These are phyloP conservation scores for Graphilbum fragrans DNA, from an alignment of 2,329 filamentous ascomycete species.

Conservation along the genomic window DNA sequence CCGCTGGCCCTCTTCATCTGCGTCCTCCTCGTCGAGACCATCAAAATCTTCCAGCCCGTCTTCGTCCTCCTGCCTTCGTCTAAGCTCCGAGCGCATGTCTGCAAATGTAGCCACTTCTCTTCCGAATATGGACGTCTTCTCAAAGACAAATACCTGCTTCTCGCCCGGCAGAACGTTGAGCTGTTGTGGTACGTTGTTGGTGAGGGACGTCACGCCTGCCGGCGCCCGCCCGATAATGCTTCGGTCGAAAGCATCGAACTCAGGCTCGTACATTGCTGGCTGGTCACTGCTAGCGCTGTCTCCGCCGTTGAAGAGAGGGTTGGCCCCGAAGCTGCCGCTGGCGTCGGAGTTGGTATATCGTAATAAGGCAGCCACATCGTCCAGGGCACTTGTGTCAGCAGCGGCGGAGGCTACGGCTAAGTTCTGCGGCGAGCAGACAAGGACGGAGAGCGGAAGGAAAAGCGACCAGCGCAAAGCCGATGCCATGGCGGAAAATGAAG, in stretches of 20 bases:
- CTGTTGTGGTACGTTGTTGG: slow-evolving; percentile 51
- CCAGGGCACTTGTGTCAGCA: neutral
- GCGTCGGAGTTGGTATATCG: too few relatives aligned
- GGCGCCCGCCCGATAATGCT: slow-evolving; percentile 51
- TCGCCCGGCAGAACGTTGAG: slow-evolving; percentile 51
- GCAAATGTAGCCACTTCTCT: slow-evolving; percentile 14
- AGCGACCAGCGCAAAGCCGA: slow-evolving; percentile 52
- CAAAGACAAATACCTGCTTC: slow-evolving; percentile 53
- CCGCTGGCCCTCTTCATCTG: neutral
- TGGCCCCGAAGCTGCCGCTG: too few relatives aligned
- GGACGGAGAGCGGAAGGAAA: slow-evolving; percentile 45
- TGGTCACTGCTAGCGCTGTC: neutral
- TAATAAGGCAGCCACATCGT: neutral
- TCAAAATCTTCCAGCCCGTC: slow-evolving; percentile 8
- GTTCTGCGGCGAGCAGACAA: slow-evolving; percentile 47
- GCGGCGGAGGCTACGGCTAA: slow-evolving; percentile 9
- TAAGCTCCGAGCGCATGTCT: slow-evolving; percentile 8
- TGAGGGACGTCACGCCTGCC: slow-evolving; percentile 32
- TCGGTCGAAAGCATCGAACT: slow-evolving; percentile 48
- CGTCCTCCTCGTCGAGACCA: slow-evolving; percentile 8
- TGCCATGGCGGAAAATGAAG: slow-evolving; percentile 35
- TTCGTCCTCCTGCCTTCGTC: slow-evolving; percentile 8
- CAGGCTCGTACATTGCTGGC: slow-evolving; percentile 38
- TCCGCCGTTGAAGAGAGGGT: neutral
- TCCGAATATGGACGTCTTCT: slow-evolving; percentile 39